Conservation (phyloP, 805 yeast genomes). For the Candida palmyrensis region DNA sequence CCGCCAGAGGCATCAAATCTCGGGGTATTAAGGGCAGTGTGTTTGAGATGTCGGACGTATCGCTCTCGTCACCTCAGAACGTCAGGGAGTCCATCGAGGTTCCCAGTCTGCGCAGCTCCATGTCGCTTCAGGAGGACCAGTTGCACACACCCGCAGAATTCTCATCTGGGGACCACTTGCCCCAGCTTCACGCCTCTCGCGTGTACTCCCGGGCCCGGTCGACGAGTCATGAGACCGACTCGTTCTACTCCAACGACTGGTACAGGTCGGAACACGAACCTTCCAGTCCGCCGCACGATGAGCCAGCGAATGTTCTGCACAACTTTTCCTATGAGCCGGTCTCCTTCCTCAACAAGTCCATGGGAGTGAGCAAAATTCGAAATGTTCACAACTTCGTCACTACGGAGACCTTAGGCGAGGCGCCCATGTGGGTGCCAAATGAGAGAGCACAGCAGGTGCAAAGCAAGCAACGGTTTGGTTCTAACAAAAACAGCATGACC, state of each 20-base stretch:
- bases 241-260: conserved; percentile 13
- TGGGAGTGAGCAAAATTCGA: too few relatives aligned
- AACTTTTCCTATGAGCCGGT: conserved; percentile 7
- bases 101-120: too few relatives aligned
- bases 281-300: neutral
- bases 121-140: neutral
- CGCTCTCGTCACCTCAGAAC: too few relatives aligned
- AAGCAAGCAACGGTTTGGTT: conserved; percentile 3
- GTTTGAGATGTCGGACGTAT: too few relatives aligned
- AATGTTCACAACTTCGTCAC: neutral
- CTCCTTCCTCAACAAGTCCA: conserved; percentile 5
- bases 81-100: too few relatives aligned
- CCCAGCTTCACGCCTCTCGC: too few relatives aligned
- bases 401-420: too few relatives aligned
- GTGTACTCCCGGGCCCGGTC: too few relatives aligned
- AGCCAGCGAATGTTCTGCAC: neutral
- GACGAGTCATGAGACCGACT: conserved; percentile 3
- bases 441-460: neutral
- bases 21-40: neutral
- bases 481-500: conserved; percentile 3
- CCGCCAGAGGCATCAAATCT: neutral
- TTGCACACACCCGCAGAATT: neutral
- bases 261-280: conserved; percentile 2
- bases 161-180: neutral
- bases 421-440: too few relatives aligned